Base-by-base conservation (phyloP, 2,329 filamentous ascomycete species). In the Monosporascus cannonballus region DNA sequence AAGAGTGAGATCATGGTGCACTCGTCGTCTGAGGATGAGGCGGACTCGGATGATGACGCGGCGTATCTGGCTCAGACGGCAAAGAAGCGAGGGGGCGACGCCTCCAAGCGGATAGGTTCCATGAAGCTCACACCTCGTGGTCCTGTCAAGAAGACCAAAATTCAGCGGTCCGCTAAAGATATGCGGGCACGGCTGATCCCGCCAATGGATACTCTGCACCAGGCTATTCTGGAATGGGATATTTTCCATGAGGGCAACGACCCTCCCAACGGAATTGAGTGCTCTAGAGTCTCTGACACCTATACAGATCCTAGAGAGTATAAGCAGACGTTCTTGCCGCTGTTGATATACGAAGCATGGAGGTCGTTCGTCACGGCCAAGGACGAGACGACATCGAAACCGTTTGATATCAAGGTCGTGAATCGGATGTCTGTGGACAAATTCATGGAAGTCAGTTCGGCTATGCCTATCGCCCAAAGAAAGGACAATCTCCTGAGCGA, bases 261-360 rank as follows among this genome's bases (percentile, higher is more conserved):
- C 54, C 94, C 94, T 6, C 92, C 94, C 0, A 86, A 83, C 49
- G 83, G 83, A 17, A 84, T 85, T 47, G 78, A 83, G 45, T 96
- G 93, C 64, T 83, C 79, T 47, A 77, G 83, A 51, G 93, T 99
- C 11, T 85, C 87, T 5, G 86, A 89, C 56, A 83, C 83, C 1
- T 99, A 96, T 70, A 70, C 76, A 27, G 85, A 90, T 60, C 88
- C 91, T 0, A 73, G 74, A 44, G 85, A 89, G 48, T 99, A 99
- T 67, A 89, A 95, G 67, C 79, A 83, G 54, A 96, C 91, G 0
- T 99, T 99, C 69, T 86, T 95, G 59, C 92, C 93, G 6, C 77
- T 99, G 22, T 78, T 99, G 36, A 84, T 94, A 30, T 86, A 96
- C 25, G 94, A 99, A 74, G 93, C 93, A 30, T 99, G 94, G 94